These are phyloP conservation scores for Marchantia polymorpha DNA, from an alignment of 225 moss, liverwort and hornwort species.

Conservation along the genomic window DNA sequence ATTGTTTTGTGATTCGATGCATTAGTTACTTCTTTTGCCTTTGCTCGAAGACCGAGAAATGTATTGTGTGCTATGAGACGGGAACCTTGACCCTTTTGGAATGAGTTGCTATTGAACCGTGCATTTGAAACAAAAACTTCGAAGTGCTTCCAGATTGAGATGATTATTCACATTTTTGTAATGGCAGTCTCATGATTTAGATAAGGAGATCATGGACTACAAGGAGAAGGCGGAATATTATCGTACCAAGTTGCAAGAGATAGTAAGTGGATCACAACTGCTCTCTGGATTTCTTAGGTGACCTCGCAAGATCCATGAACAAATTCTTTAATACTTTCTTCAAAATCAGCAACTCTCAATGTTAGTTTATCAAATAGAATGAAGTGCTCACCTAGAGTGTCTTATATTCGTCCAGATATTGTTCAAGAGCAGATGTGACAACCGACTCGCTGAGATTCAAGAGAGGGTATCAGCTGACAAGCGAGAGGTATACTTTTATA, in stretches of 20 bases:
- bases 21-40: not conserved
- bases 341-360: too few species aligned
- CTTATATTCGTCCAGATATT: conserved; percentile 46
- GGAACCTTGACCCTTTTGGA: too few species aligned
- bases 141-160: not conserved
- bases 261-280: conserved; percentile 40
- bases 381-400: not conserved
- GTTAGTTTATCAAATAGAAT: not conserved
- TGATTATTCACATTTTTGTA: not conserved
- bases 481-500: conserved; percentile 60
- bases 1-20: not conserved
- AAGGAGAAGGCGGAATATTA: conserved; percentile 78
- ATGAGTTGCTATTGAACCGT: too few species aligned
- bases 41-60: not conserved
- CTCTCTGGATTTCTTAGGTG: too few species aligned
- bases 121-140: not conserved
- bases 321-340: too few species aligned
- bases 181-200: conserved; percentile 56
- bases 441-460: conserved; percentile 59
- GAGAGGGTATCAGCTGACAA: conserved; percentile 62
- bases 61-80: not conserved
- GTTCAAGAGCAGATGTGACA: conserved; percentile 77
- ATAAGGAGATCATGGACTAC: conserved; percentile 65
- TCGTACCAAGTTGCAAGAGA: conserved; percentile 67
- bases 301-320: too few species aligned